Conservation (phyloP, 202 grass and related monocot species). For the Zizania palustris region DNA sequence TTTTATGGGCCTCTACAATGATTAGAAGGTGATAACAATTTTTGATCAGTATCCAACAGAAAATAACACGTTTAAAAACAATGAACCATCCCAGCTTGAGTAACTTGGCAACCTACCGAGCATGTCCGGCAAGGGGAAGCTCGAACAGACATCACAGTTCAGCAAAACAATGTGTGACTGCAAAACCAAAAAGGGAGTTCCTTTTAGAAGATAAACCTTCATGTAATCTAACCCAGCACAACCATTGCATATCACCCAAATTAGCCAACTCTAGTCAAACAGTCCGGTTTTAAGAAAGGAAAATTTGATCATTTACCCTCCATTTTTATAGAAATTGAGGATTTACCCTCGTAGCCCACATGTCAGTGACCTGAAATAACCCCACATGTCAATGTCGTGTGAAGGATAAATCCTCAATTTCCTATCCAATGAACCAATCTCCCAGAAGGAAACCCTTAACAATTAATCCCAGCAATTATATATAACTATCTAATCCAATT, state of each 20-base stretch:
- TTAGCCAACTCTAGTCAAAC: neutral
- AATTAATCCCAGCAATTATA: neutral
- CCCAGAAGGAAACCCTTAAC: neutral
- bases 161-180: constrained; percentile 98
- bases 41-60: constrained; percentile 14
- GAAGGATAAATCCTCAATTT: too few relatives aligned
- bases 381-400: too few relatives aligned
- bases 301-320: too few relatives aligned
- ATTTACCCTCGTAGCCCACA: too few relatives aligned
- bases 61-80: neutral
- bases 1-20: constrained; percentile 92
- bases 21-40: constrained; percentile 41
- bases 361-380: too few relatives aligned
- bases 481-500: constrained; percentile 17
- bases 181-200: constrained; percentile 31
- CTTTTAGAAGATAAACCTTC: constrained; percentile 23
- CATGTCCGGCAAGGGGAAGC: constrained; percentile 91
- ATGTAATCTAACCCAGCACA: constrained; percentile 6
- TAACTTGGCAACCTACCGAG: constrained; percentile 65
- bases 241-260: neutral
- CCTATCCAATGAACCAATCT: too few relatives aligned
- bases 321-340: too few relatives aligned
- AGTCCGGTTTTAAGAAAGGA: neutral
- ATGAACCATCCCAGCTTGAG: constrained; percentile 14
- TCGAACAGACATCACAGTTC: constrained; percentile 97